phyloP scores from a whole-genome alignment of 2,329 filamentous ascomycete species.

The Amphichorda felina region DNA sequence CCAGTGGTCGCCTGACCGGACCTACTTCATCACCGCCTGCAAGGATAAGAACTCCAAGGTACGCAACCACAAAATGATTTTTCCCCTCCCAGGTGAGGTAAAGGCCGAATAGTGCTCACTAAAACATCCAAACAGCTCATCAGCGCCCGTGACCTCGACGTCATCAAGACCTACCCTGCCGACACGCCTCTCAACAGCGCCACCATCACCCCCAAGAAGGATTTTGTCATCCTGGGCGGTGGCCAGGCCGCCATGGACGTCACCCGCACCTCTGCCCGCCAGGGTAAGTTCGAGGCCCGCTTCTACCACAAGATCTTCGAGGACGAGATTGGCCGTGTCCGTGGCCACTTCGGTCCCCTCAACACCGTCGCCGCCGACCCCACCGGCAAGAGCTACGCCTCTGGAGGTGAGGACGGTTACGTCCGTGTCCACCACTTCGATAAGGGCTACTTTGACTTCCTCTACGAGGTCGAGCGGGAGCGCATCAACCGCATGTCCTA shows the following conservation, averaged over 20 bases:
- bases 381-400: conserved; percentile 83
- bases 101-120: too few species aligned
- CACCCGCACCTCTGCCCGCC: conserved; percentile 82
- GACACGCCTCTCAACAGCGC: conserved; percentile 97
- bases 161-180: conserved; percentile 83
- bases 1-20: conserved; percentile 87
- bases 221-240: conserved; percentile 95
- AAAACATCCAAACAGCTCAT: too few species aligned
- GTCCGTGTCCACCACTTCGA: conserved; percentile 98
- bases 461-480: conserved; percentile 97
- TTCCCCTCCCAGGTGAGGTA: background rate
- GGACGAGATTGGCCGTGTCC: conserved; percentile 94
- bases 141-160: conserved; percentile 72
- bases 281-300: conserved; percentile 97
- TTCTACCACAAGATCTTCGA: conserved; percentile 99
- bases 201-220: conserved; percentile 87
- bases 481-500: conserved; percentile 33
- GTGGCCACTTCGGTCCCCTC: conserved; percentile 91
- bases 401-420: conserved; percentile 95
- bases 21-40: conserved; percentile 95
- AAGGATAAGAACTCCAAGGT: conserved; percentile 97
- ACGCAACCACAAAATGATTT: conserved; percentile 14
- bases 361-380: conserved; percentile 95
- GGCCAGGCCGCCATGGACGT: conserved; percentile 99
- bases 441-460: conserved; percentile 96